Percentiles rank a stretch among this genome's conserved stretches.
These are phyloP conservation scores for Creolimax fragrantissima DNA, from an alignment of 78 protist species.

Conservation along the genomic window DNA sequence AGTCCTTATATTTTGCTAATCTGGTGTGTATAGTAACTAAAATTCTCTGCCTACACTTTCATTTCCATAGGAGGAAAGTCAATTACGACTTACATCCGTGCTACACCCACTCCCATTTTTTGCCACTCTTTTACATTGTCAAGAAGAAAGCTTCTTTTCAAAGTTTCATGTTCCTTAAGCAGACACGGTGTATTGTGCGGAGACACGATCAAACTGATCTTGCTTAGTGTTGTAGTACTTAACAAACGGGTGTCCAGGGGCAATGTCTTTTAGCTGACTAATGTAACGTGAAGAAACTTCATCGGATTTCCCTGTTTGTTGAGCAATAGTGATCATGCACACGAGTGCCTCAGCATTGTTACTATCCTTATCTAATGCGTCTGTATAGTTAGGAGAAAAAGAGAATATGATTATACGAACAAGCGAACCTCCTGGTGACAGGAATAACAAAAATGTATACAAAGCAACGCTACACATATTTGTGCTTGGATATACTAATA, in stretches of 20 bases:
- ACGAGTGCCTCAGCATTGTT: constrained; percentile 14
- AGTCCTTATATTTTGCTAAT: too few species aligned
- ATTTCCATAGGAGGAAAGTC: too few species aligned
- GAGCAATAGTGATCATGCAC: background rate
- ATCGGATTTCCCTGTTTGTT: background rate
- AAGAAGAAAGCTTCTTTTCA: background rate
- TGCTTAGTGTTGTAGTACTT: background rate
- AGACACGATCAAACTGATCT: background rate
- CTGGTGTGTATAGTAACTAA: too few species aligned
- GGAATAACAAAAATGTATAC: background rate
- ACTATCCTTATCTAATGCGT: background rate
- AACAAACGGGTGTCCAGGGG: constrained; percentile 3
- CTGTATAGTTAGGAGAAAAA: too few species aligned
- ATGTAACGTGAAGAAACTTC: background rate
- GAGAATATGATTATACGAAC: too few species aligned
- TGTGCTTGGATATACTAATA: background rate
- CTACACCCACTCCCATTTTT: background rate
- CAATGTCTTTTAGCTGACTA: background rate
- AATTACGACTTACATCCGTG: too few species aligned
- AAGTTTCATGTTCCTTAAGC: background rate
- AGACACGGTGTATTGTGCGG: background rate
- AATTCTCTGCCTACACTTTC: too few species aligned
- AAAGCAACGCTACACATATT: background rate
- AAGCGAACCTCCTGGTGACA: too few species aligned
- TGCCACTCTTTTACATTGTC: background rate